Evolutionary conservation across 1,284 basidiomycete genomes (phyloP).

Genomic region (Singerocomus inundabilis): DNA sequence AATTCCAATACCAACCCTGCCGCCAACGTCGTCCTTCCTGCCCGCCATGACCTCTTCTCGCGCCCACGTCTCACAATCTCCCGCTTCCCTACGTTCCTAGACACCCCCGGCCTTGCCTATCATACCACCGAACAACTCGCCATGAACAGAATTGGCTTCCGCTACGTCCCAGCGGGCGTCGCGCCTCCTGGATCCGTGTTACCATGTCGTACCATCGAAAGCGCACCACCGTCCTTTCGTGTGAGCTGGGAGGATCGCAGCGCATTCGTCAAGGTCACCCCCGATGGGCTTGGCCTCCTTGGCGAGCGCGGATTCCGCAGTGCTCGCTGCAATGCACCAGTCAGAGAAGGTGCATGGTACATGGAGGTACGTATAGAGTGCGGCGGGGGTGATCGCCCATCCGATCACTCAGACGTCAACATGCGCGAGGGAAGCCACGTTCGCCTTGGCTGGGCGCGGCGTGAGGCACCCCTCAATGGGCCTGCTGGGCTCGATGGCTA

Average conservation of each 20-base stretch:
- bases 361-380: constrained; percentile 84
- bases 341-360: constrained; percentile 93
- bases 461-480: constrained; percentile 90
- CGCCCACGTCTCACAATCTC: constrained; percentile 69
- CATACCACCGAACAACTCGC: constrained; percentile 67
- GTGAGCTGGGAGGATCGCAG: constrained; percentile 89
- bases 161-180: constrained; percentile 80
- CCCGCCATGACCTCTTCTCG: constrained; percentile 60
- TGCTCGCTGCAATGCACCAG: constrained; percentile 85
- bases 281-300: constrained; percentile 74
- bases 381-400: constrained; percentile 64
- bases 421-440: constrained; percentile 76
- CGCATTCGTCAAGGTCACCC: constrained; percentile 75
- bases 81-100: constrained; percentile 63
- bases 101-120: constrained; percentile 53
- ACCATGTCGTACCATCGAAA: constrained; percentile 78
- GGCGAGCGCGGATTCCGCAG: constrained; percentile 91
- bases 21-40: constrained; percentile 52
- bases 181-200: constrained; percentile 55
- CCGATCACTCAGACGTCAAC: constrained; percentile 41
- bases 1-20: constrained; percentile 20
- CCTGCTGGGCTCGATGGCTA: constrained; percentile 95
- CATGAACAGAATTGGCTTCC: constrained; percentile 73
- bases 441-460: constrained; percentile 86
- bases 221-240: constrained; percentile 61